These are phyloP conservation scores for Cyberlindnera xishuangbannaensis DNA, from an alignment of 805 yeast genomes.

Conservation along the genomic window DNA sequence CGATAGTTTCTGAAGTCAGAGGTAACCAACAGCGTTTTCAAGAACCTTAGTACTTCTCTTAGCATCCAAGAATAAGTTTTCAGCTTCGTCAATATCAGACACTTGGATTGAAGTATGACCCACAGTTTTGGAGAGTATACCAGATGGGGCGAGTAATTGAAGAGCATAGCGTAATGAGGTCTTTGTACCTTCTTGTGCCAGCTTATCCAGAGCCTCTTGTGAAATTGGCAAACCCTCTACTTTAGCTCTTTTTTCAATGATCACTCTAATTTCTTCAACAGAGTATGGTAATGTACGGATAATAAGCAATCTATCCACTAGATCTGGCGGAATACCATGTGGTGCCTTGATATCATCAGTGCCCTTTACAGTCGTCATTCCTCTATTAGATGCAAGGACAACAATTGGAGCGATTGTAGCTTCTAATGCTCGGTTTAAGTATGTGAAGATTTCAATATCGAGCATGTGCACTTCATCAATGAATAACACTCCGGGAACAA, in stretches of 20 bases:
- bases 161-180: slow-evolving; percentile 88
- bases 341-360: slow-evolving; percentile 82
- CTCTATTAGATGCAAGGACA: slow-evolving; percentile 93
- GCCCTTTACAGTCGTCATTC: slow-evolving; percentile 87
- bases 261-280: slow-evolving; percentile 73
- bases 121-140: slow-evolving; percentile 67
- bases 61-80: slow-evolving; percentile 78
- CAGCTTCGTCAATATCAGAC: slow-evolving; percentile 79
- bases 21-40: slow-evolving; percentile 29
- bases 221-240: slow-evolving; percentile 68
- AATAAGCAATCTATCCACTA: slow-evolving; percentile 85
- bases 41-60: slow-evolving; percentile 72
- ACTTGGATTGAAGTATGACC: slow-evolving; percentile 65
- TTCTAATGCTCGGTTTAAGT: slow-evolving; percentile 89
- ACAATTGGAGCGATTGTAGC: slow-evolving; percentile 91
- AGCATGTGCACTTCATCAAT: slow-evolving; percentile 98
- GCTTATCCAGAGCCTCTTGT: slow-evolving; percentile 63
- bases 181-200: slow-evolving; percentile 67
- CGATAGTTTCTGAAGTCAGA: slow-evolving; percentile 18
- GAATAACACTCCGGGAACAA: slow-evolving; percentile 95
- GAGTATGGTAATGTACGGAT: slow-evolving; percentile 89
- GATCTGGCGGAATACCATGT: slow-evolving; percentile 95
- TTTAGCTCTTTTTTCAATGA: slow-evolving; percentile 74
- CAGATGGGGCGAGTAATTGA: slow-evolving; percentile 87
- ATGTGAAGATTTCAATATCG: slow-evolving; percentile 95